These are phyloP conservation scores for Boletus reticulatus DNA, from an alignment of 768 basidiomycete species.

Conservation along the genomic window DNA sequence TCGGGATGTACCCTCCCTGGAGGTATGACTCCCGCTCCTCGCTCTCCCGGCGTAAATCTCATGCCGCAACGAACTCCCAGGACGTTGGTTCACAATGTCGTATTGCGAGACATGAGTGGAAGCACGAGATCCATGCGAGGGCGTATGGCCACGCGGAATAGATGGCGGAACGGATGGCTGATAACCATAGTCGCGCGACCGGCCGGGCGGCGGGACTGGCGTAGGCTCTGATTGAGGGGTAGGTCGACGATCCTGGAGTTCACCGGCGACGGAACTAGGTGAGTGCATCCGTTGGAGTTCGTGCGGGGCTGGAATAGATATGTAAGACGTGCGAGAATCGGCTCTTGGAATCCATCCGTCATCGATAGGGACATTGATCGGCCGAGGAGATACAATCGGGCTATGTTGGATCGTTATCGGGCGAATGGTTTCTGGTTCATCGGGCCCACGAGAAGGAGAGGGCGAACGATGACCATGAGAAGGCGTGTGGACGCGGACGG, in stretches of 20 bases:
- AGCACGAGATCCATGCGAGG: slow-evolving; percentile 26
- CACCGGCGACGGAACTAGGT: slow-evolving; percentile 13
- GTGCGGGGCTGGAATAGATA: slow-evolving; percentile 23
- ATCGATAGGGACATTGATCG: slow-evolving; percentile 15
- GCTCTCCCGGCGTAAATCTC: slow-evolving; percentile 20
- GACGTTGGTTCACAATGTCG: slow-evolving; percentile 28
- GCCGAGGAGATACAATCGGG: slow-evolving; percentile 8
- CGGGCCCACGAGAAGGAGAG: slow-evolving; percentile 3
- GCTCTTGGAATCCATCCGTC: slow-evolving; percentile 31
- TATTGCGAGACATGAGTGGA: slow-evolving; percentile 33
- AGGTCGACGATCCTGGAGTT: slow-evolving; percentile 10
- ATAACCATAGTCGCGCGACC: slow-evolving; percentile 32
- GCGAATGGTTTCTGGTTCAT: slow-evolving; percentile 26
- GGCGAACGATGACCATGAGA: slow-evolving; percentile 17
- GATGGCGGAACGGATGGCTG: slow-evolving; percentile 9
- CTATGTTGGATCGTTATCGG: slow-evolving; percentile 29
- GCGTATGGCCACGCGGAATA: slow-evolving; percentile 11
- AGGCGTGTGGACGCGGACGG: slow-evolving; percentile 17
- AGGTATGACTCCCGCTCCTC: slow-evolving; percentile 25
- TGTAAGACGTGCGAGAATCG: slow-evolving; percentile 26
- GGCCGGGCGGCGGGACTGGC: slow-evolving; percentile 23
- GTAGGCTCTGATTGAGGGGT: slow-evolving; percentile 7
- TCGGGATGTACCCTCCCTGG: slow-evolving; percentile 16
- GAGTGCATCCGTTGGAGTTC: slow-evolving; percentile 7
- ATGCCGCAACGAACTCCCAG: slow-evolving; percentile 25